Evolutionary conservation across 1,139 yeast species (phyloP).

Genomic region (Zygoascus meyerae): DNA sequence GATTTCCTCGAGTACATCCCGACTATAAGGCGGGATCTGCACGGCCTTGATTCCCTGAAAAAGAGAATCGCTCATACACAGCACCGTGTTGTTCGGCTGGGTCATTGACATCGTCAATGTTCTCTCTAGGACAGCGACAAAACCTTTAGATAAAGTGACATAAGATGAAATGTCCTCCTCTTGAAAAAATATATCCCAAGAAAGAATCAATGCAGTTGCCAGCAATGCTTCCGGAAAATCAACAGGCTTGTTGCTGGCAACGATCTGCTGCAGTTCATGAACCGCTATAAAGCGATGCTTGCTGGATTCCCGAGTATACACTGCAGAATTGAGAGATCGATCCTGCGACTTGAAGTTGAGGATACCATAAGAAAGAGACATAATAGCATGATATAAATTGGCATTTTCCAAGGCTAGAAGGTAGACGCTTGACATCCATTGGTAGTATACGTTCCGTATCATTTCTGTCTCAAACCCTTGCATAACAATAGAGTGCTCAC

Average conservation of each 20-base stretch:
- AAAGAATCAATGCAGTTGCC: conserved; percentile 28
- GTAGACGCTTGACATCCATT: conserved; percentile 27
- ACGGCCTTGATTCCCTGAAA: conserved; percentile 32
- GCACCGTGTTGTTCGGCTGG: conserved; percentile 27
- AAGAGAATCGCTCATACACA: conserved; percentile 29
- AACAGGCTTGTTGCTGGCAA: conserved; percentile 13
- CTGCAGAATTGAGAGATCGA: conserved; percentile 3
- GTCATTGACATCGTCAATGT: conserved; percentile 17
- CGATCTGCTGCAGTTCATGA: conserved; percentile 24
- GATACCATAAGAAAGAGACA: conserved; percentile 30
- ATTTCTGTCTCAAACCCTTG: conserved; percentile 32
- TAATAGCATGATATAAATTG: conserved; percentile 29
- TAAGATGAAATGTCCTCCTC: conserved; percentile 27
- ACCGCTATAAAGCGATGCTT: conserved; percentile 29
- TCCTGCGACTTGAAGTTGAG: conserved; percentile 20
- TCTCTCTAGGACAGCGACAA: conserved; percentile 30
- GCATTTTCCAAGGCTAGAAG: conserved; percentile 24
- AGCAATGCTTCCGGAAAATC: conserved; percentile 27
- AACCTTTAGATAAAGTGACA: conserved; percentile 28
- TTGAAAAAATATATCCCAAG: conserved; percentile 33
- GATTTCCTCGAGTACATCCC: conserved; percentile 32
- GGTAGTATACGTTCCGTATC: conserved; percentile 26
- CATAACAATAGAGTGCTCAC: conserved; percentile 18
- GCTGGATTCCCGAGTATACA: conserved; percentile 20
- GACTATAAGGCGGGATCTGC: conserved; percentile 35